Base-by-base conservation (phyloP, 345 rosid species). In the Heritiera fomes region DNA sequence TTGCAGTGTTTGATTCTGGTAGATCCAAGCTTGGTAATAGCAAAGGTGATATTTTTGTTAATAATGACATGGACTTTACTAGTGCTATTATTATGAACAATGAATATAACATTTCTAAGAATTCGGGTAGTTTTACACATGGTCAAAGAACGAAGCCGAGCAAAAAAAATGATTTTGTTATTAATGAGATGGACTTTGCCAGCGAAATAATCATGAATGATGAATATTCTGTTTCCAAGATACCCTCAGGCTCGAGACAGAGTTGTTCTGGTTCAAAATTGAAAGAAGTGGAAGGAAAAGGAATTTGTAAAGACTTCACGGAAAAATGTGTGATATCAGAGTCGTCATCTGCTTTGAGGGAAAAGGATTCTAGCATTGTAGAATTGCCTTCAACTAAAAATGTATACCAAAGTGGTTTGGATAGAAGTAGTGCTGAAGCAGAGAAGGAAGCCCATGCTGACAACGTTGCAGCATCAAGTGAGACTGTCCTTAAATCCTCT, bases 171-270 rank as follows among this genome's bases (percentile, higher is more conserved):
- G 83, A 78, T 18, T 47, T 30, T 64, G 63, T 83, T 79, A 43
- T 86, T 74, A 84, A 72, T 77, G 92, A 87, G 61, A 85, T 90
- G 90, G 86, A 88, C 82, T 90, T 91, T 82, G 82, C 78, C 49
- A 90, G 95, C 78, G 82, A 85, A 56, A 82, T 92, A 74, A 90
- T 95, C 59, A 80, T 85, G 67, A 55, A 84, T 73, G 93, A 91
- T 78, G 92, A 88, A 67, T 89, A 83, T 77, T 84, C 79, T 82
- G 81, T 88, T 80, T 88, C 93, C 5, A 93, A 95, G 76, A 73
- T 65, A 75, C 86, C 90, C 18, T 68, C 86, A 41, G 82, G 79
- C 56, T 82, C 82, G 40, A 66, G 60, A 12, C 78, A 80, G 69
- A 71, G 79, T 75, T 59, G 77, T 78, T 84, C 83, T 73, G 55